Evolutionary conservation across 2,329 filamentous ascomycete species (phyloP).

Genomic region (Teratosphaeria epicoccoides): DNA sequence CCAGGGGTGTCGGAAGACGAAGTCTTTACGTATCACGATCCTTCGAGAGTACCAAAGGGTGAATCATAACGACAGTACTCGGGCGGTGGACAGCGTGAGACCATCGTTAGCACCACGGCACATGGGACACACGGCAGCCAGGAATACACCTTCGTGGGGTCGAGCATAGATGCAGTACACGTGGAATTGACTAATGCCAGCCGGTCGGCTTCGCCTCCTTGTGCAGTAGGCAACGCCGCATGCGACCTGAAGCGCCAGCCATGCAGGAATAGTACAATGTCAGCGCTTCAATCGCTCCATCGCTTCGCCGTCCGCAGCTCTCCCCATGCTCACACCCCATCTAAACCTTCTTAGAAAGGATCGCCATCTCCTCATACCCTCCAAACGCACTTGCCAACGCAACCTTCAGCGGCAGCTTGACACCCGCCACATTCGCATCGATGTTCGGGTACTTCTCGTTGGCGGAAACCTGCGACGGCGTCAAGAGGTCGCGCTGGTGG

Average conservation of each 20-base stretch:
- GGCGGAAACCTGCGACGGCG: constrained; percentile 2
- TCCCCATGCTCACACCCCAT: neutral
- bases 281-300: neutral
- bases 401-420: constrained; percentile 11
- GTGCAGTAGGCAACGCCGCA: no score
- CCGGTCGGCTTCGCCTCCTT: no score
- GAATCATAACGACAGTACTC: neutral
- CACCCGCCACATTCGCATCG: constrained; percentile 12
- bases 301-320: neutral
- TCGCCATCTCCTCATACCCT: constrained; percentile 9
- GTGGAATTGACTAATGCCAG: no score
- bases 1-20: constrained; percentile 40
- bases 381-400: constrained; percentile 5
- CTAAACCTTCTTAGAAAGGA: constrained; percentile 12
- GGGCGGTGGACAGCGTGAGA: neutral
- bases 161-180: no score
- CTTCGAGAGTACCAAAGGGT: neutral
- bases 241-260: no score
- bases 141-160: no score
- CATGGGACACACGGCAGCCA: no score
- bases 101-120: no score
- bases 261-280: neutral
- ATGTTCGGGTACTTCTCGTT: constrained; percentile 7
- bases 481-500: constrained; percentile 12
- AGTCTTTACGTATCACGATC: constrained; percentile 48